These are phyloP conservation scores for Musa schizocarpa DNA, from an alignment of 176 grass and related monocot species.

Conservation along the genomic window DNA sequence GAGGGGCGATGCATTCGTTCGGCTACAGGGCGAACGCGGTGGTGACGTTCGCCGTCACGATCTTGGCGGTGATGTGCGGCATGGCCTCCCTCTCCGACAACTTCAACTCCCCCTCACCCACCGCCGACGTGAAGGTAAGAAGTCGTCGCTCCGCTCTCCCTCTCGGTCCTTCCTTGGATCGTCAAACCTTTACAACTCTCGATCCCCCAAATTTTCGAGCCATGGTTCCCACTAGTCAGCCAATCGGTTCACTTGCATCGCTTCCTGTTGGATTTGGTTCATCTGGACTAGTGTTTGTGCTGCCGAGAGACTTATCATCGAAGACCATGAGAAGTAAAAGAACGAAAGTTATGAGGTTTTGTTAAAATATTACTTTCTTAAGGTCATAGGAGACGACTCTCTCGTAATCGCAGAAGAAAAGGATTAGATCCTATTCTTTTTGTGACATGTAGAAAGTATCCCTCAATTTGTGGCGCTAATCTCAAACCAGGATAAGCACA, in stretches of 20 bases:
- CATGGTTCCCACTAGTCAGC: background rate
- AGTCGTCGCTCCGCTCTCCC: background rate
- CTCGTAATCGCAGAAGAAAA: too few relatives aligned
- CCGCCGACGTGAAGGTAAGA: slow-evolving; percentile 75
- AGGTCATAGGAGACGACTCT: too few relatives aligned
- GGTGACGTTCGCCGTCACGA: slow-evolving; percentile 74
- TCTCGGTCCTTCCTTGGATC: background rate
- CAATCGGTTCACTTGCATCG: background rate
- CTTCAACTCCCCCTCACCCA: slow-evolving; percentile 54
- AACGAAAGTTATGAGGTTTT: too few relatives aligned
- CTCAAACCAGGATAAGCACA: background rate
- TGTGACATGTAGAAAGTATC: too few relatives aligned
- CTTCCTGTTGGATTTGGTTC: background rate
- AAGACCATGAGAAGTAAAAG: too few relatives aligned
- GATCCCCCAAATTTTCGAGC: background rate
- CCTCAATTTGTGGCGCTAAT: background rate
- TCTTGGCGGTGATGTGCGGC: slow-evolving; percentile 86
- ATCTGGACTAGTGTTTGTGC: background rate
- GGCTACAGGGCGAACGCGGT: slow-evolving; percentile 82
- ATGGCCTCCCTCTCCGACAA: slow-evolving; percentile 87
- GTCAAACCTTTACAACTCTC: background rate
- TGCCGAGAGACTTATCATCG: background rate
- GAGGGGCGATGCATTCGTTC: slow-evolving; percentile 69
- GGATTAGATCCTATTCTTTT: too few relatives aligned
- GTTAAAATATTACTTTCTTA: too few relatives aligned